A percentile compares a stretch with the other conserved stretches of the same genome.
These are phyloP conservation scores for Eucalyptus marginata DNA, from an alignment of 345 rosid species.

Conservation along the genomic window DNA sequence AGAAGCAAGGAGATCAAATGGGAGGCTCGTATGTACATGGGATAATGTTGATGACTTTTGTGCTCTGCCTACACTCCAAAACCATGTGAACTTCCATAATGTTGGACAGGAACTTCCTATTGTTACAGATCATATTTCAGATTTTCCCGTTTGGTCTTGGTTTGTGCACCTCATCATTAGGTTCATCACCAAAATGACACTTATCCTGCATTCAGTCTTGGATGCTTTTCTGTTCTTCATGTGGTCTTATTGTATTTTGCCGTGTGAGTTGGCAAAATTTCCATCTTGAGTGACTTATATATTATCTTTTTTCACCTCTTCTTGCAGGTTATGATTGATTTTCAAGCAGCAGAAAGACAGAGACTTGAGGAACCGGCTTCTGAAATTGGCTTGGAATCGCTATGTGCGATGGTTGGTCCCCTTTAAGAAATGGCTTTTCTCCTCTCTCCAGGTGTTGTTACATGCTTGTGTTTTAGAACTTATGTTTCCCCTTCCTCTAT, in stretches of 20 bases:
- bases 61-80: background rate
- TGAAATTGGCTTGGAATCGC: conserved; percentile 90
- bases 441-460: background rate
- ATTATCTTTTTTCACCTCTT: background rate
- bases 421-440: background rate
- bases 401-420: conserved; percentile 87
- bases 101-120: background rate
- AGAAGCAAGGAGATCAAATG: background rate
- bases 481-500: background rate
- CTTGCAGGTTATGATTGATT: conserved; percentile 93
- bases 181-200: background rate
- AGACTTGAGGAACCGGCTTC: conserved; percentile 89
- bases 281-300: background rate
- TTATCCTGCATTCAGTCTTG: background rate
- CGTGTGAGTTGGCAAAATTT: background rate
- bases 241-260: background rate
- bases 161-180: background rate
- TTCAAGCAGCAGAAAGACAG: conserved; percentile 91
- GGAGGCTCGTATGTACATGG: background rate
- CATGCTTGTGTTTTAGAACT: background rate
- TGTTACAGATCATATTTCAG: background rate
- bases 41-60: background rate
- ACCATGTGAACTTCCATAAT: background rate
- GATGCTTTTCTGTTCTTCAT: background rate
- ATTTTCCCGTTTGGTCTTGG: background rate